A percentile compares a stretch with the other conserved stretches of the same genome.
These are phyloP conservation scores for Penicillium simplicissimum DNA, from an alignment of 495 filamentous ascomycete species.

Conservation along the genomic window DNA sequence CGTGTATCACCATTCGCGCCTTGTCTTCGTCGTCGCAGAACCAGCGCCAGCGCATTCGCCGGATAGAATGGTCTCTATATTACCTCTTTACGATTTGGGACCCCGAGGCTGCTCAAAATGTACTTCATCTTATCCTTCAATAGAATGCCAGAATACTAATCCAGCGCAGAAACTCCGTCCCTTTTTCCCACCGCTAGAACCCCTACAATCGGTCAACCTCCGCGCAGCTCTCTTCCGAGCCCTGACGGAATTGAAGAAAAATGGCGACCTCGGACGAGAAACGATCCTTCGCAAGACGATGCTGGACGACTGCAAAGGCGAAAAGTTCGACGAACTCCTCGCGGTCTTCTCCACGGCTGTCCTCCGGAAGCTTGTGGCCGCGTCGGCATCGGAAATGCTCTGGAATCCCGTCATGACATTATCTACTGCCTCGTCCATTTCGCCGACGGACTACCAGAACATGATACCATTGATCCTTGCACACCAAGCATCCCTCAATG, in stretches of 20 bases:
- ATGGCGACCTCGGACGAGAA: constrained; percentile 76
- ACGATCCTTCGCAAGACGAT: constrained; percentile 80
- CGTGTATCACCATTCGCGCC: constrained; percentile 60
- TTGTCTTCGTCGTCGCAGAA: constrained; percentile 70
- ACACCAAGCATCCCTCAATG: constrained; percentile 64
- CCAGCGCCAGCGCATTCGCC: constrained; percentile 74
- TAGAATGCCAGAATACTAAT: not conserved
- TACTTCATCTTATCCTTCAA: constrained; percentile 31
- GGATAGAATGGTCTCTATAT: constrained; percentile 83
- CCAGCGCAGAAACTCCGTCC: constrained; percentile 72
- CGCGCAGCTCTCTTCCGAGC: constrained; percentile 79
- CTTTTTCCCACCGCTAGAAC: constrained; percentile 85
- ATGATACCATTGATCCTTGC: constrained; percentile 69
- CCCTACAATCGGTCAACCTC: constrained; percentile 84
- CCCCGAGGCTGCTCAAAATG: constrained; percentile 67
- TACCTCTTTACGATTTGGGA: constrained; percentile 83
- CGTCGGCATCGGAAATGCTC: constrained; percentile 34
- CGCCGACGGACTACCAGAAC: constrained; percentile 58
- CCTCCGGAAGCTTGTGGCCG: constrained; percentile 64
- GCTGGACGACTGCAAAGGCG: constrained; percentile 88
- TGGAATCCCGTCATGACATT: constrained; percentile 55
- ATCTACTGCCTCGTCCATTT: constrained; percentile 61
- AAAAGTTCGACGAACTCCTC: constrained; percentile 76
- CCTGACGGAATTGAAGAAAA: constrained; percentile 81
- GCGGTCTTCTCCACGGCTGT: constrained; percentile 78